These are phyloP conservation scores for Rubroboletus pulcherrimus DNA, from an alignment of 768 basidiomycete species.

Conservation along the genomic window DNA sequence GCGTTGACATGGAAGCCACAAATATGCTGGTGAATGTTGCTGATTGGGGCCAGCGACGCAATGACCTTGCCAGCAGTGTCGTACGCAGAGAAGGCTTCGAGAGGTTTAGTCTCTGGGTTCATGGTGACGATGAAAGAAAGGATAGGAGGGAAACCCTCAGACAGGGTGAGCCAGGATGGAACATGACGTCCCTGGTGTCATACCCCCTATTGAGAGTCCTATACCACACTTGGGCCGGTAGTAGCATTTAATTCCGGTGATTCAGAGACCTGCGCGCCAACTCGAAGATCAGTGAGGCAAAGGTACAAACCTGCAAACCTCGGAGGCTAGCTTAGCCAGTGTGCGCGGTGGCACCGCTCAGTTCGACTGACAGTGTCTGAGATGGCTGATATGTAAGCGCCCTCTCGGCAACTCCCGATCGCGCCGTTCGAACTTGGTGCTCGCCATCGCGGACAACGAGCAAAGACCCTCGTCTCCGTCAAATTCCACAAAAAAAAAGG, in stretches of 20 bases:
- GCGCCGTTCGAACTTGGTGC: constrained; percentile 15
- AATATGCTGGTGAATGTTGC: constrained; percentile 28
- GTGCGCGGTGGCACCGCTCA: background rate
- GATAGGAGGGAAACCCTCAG: background rate
- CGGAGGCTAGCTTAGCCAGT: background rate
- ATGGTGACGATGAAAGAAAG: constrained; percentile 9
- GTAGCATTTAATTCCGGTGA: background rate
- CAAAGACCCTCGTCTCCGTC: constrained; percentile 18
- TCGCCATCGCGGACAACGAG: constrained; percentile 35
- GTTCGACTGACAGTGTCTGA: background rate
- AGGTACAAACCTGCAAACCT: background rate
- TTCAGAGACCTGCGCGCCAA: background rate
- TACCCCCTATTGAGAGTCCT: constrained; percentile 6
- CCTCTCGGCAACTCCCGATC: constrained; percentile 28
- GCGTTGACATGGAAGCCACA: constrained; percentile 36
- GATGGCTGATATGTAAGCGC: background rate
- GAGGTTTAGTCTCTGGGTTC: constrained; percentile 28
- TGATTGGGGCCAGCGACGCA: constrained; percentile 36
- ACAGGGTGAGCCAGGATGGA: background rate
- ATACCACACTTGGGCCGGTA: background rate
- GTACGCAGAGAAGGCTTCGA: constrained; percentile 22
- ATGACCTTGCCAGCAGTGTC: constrained; percentile 24
- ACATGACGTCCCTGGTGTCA: constrained; percentile 4
- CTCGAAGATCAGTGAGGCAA: background rate
- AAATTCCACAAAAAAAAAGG: constrained; percentile 20